Percentiles rank a stretch among this genome's conserved stretches.
Conservation (phyloP, 352 stramenopile species). For the Globisporangium polare region DNA sequence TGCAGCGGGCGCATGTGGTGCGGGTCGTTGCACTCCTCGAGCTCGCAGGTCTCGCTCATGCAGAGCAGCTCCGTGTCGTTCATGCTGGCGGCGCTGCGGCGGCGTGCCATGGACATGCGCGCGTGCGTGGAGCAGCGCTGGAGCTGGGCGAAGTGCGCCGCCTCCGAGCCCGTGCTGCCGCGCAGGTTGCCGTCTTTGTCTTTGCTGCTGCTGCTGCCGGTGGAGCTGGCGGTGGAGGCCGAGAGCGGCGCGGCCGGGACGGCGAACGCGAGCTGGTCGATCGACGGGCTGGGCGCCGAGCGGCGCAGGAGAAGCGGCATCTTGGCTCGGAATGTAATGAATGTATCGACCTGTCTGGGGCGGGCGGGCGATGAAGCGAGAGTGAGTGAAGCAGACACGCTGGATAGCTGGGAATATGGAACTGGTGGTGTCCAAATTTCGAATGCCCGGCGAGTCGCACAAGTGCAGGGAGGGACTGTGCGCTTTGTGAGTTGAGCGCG, state of each 20-base stretch:
- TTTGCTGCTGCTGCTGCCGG: background rate
- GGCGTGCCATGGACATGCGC: slow-evolving; percentile 28
- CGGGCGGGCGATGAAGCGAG: slow-evolving; percentile 3
- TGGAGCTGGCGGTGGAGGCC: slow-evolving; percentile 1
- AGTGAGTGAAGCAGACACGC: slow-evolving; percentile 1
- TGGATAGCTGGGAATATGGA: slow-evolving; percentile 7
- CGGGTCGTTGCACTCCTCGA: slow-evolving; percentile 17
- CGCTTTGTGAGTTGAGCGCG: background rate
- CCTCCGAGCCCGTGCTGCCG: slow-evolving; percentile 6
- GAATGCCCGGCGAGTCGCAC: slow-evolving; percentile 2
- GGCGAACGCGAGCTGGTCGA: slow-evolving; percentile 66
- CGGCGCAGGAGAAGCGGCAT: slow-evolving; percentile 74
- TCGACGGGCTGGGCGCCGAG: slow-evolving; percentile 59
- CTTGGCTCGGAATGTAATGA: background rate
- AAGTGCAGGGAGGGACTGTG: background rate
- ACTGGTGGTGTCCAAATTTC: slow-evolving; percentile 11
- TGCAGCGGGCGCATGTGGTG: slow-evolving; percentile 8
- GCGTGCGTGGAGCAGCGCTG: slow-evolving; percentile 34
- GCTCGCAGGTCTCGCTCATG: slow-evolving; percentile 13
- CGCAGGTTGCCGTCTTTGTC: slow-evolving; percentile 8
- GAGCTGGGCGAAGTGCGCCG: slow-evolving; percentile 19
- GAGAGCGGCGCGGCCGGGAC: slow-evolving; percentile 30
- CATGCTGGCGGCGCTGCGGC: slow-evolving; percentile 31
- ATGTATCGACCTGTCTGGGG: slow-evolving; percentile 6
- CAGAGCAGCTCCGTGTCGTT: slow-evolving; percentile 20